Evolutionary conservation across 1,284 basidiomycete species (phyloP).

Genomic region (Cystobasidiaceae sp.): DNA sequence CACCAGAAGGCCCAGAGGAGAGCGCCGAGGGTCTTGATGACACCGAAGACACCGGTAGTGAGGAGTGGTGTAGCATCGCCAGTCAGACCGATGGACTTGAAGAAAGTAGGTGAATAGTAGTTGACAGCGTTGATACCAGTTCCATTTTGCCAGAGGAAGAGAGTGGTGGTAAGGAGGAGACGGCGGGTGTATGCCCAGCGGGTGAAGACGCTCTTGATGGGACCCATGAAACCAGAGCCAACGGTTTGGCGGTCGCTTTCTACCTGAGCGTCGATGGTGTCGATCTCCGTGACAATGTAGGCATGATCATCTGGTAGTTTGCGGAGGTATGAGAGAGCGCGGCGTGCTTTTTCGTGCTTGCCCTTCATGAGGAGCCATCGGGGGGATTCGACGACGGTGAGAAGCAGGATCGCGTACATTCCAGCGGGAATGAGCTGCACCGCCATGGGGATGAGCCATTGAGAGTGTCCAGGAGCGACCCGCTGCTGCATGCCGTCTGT

Average conservation of each 20-base stretch:
- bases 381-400: constrained; percentile 39
- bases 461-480: constrained; percentile 43
- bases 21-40: constrained; percentile 67
- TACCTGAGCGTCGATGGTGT: constrained; percentile 60
- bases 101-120: constrained; percentile 51
- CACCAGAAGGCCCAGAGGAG: constrained; percentile 55
- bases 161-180: constrained; percentile 58
- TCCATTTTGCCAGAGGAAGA: constrained; percentile 70
- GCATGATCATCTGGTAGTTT: constrained; percentile 43
- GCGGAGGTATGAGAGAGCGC: constrained; percentile 15
- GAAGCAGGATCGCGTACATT: constrained; percentile 19
- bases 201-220: constrained; percentile 49
- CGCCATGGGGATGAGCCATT: constrained; percentile 44
- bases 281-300: constrained; percentile 27
- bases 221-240: constrained; percentile 59
- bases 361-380: constrained; percentile 41
- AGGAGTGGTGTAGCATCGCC: constrained; percentile 59
- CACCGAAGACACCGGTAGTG: constrained; percentile 75
- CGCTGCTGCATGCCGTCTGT: too few relatives aligned
- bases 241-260: too few relatives aligned
- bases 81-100: constrained; percentile 55
- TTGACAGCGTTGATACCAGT: constrained; percentile 48
- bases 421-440: constrained; percentile 44
- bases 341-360: constrained; percentile 18
- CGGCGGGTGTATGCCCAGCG: constrained; percentile 56